phyloP scores from a whole-genome alignment of 352 stramenopile genomes.

The Phytophthora lateralis region DNA sequence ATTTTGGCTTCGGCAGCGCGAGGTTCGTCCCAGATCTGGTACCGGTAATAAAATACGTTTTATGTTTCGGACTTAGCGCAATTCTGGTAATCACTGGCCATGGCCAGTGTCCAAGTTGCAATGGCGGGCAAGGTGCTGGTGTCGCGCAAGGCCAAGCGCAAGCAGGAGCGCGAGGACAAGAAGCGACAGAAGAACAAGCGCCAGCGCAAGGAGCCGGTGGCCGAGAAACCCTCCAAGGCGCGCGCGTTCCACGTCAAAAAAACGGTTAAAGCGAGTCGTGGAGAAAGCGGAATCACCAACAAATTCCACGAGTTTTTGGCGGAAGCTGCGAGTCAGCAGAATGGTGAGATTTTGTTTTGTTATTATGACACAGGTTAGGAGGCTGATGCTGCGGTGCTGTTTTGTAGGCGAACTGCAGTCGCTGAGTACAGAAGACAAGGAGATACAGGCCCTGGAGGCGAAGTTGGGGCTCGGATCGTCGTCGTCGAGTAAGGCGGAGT shows the following conservation, averaged over 20 bases:
- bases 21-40: no score
- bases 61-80: not conserved
- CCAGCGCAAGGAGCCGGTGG: constrained; percentile 38
- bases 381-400: not conserved
- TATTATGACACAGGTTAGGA: not conserved
- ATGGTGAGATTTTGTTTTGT: constrained; percentile 8
- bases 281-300: constrained; percentile 52
- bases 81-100: constrained; percentile 17
- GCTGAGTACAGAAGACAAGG: constrained; percentile 50
- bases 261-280: constrained; percentile 12
- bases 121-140: constrained; percentile 18
- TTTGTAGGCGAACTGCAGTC: constrained; percentile 30
- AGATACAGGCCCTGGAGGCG: constrained; percentile 78
- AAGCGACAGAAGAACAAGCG: constrained; percentile 75
- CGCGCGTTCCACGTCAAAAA: constrained; percentile 13
- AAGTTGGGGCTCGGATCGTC: constrained; percentile 59
- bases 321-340: constrained; percentile 48
- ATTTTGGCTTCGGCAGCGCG: no score
- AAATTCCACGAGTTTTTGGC: constrained; percentile 83
- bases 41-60: no score
- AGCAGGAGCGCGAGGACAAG: constrained; percentile 78
- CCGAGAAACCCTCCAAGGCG: constrained; percentile 11
- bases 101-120: not conserved
- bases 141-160: constrained; percentile 81
- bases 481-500: constrained; percentile 43